phyloP scores from a whole-genome alignment of 2,329 filamentous ascomycete species.

The Xylariaceae sp. region DNA sequence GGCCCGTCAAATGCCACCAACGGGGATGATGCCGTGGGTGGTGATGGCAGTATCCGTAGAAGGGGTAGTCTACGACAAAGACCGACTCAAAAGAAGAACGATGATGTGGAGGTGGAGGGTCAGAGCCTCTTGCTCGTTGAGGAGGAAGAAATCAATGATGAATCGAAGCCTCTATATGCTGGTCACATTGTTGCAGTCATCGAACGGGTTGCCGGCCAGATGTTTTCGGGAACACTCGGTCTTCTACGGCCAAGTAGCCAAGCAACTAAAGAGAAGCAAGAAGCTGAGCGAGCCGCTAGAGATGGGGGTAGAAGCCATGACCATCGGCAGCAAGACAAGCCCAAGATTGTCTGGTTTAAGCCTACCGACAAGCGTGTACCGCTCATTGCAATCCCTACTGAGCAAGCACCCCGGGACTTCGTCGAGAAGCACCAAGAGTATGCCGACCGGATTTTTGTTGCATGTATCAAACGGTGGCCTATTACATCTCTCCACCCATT shows the following conservation, averaged over 20 bases:
- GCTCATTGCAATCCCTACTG: conserved; percentile 95
- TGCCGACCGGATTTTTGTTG: conserved; percentile 96
- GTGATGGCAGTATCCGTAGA: conserved; percentile 86
- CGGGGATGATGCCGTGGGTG: conserved; percentile 65
- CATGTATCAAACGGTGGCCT: conserved; percentile 99
- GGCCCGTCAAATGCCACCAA: conserved; percentile 67
- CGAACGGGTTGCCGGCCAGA: conserved; percentile 95
- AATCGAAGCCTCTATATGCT: conserved; percentile 96
- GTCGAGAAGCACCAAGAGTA: conserved; percentile 99
- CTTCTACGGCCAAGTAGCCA: conserved; percentile 95
- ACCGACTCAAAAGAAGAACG: conserved; percentile 99
- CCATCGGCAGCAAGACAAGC: conserved; percentile 89
- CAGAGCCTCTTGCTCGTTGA: conserved; percentile 96
- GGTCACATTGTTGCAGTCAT: conserved; percentile 97
- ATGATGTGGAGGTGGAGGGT: conserved; percentile 97
- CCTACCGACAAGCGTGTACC: conserved; percentile 98
- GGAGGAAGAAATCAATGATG: conserved; percentile 98
- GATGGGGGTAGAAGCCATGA: conserved; percentile 83
- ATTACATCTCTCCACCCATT: conserved; percentile 99
- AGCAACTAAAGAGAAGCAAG: conserved; percentile 99
- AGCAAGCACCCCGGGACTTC: conserved; percentile 96
- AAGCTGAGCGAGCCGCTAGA: conserved; percentile 90
- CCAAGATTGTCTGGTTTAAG: conserved; percentile 99
- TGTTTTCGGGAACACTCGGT: conserved; percentile 97
- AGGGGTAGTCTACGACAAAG: conserved; percentile 95